Evolutionary conservation across 352 stramenopile species (phyloP), one percentile per base, ranked within the genome.

Genomic region (Phytophthora tubulina): DNA sequence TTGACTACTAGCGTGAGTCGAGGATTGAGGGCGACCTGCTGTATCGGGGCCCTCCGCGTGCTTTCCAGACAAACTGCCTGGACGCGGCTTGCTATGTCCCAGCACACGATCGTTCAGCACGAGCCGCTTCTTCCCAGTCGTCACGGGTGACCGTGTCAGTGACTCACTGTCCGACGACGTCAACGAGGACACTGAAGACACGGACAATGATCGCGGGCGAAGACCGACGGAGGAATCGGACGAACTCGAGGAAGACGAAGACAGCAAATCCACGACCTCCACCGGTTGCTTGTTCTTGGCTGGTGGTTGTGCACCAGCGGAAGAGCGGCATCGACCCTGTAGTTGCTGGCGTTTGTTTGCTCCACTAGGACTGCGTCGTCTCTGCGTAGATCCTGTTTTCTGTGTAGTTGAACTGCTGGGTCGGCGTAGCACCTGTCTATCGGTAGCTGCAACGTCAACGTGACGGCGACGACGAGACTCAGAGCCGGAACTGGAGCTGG

Each of bases 221-320:
- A 32, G 1, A 33, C 49, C 27, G 17, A 50, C 17, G 15, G 60
- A 66, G 15, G 57, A 60, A 21, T 63, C 65, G 2, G 70, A 72
- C 17, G 52, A 73, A 11, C 69, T 76, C 9, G 63, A 68, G 15
- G 67, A 73, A 11, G 66, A 77, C 1, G 63, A 76, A 15, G 70
- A 78, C 27, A 70, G 30, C 3, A 78, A 41, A 41, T 78, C 59
- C 15, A 78, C 70, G 4, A 78, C 31, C 14, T 78, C 52, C 35
- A 13, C 39, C 14, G 46, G 11, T 15, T 48, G 17, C 14, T 57
- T 45, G n/a, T 21, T 67, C 30, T 66, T 52, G 4, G 35, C 10
- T 9, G 56, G 3, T n/a, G 21, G 7, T 45, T 56, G 38, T 13
- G 35, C 14, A 11, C n/a, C 41, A 33, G 35, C 32, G n/a, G 42